phyloP scores from a whole-genome alignment of 169 alveolate species.

The Besnoitia besnoiti region DNA sequence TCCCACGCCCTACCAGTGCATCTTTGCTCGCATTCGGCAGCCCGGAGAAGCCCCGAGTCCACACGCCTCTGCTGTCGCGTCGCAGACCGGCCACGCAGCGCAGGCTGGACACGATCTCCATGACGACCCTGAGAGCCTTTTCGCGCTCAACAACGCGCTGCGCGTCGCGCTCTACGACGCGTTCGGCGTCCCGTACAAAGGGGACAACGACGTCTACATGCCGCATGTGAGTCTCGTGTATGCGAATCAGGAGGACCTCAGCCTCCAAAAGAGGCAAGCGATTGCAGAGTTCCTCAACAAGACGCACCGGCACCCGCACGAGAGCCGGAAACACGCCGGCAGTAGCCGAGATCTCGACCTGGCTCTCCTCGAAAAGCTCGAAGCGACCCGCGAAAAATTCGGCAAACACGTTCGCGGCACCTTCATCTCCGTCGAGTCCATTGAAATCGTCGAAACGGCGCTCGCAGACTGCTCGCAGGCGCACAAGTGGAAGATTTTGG shows the following conservation, averaged over 20 bases:
- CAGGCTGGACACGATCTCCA: neutral
- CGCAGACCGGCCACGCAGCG: neutral
- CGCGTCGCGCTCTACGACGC: neutral
- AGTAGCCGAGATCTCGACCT: too few species aligned
- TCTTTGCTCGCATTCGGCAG: slow-evolving; percentile 16
- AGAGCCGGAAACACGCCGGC: neutral
- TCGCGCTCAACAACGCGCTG: neutral
- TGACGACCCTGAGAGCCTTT: neutral
- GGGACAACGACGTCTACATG: neutral
- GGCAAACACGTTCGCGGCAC: neutral
- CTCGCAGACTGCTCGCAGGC: neutral
- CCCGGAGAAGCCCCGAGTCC: neutral
- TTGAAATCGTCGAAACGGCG: neutral
- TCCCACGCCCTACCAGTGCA: slow-evolving; percentile 13
- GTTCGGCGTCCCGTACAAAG: neutral
- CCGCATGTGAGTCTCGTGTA: slow-evolving; percentile 42
- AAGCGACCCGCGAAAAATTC: neutral
- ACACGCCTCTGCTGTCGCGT: neutral
- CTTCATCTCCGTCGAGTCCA: neutral
- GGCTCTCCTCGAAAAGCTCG: neutral
- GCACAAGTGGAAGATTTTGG: neutral
- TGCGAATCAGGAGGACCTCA: neutral
- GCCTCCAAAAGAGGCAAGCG: neutral
- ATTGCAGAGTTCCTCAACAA: neutral
- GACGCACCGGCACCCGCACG: neutral